These are phyloP conservation scores for Echinochloa phyllopogon DNA, from an alignment of 176 grass and related monocot genomes.

Conservation along the genomic window DNA sequence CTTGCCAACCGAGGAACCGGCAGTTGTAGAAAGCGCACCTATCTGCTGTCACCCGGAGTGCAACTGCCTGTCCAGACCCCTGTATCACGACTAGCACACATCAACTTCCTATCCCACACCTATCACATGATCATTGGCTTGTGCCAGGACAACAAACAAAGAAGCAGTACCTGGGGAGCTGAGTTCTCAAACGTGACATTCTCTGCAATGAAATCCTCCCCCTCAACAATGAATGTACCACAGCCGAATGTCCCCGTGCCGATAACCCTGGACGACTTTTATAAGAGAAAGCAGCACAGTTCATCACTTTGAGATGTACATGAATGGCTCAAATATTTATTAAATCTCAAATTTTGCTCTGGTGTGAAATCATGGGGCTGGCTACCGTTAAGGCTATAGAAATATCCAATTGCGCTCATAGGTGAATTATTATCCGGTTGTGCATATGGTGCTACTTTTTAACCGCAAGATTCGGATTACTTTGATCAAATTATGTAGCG, in stretches of 20 bases:
- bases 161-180: constrained; percentile 71
- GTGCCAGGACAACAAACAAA: constrained; percentile 9
- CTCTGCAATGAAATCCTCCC: constrained; percentile 95
- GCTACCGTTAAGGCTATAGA: not conserved
- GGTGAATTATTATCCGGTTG: not conserved
- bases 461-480: not conserved
- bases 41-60: constrained; percentile 88
- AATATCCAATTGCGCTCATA: not conserved
- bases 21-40: constrained; percentile 91
- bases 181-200: constrained; percentile 97
- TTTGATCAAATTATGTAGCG: not conserved
- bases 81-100: constrained; percentile 41
- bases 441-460: no score
- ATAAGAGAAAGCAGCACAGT: not conserved
- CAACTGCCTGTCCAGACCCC: constrained; percentile 95
- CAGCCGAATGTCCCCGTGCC: constrained; percentile 95
- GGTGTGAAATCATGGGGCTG: not conserved
- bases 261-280: constrained; percentile 83
- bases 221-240: constrained; percentile 79
- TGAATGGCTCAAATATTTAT: not conserved
- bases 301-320: not conserved
- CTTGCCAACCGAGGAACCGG: constrained; percentile 97
- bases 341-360: not conserved
- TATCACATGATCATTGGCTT: constrained; percentile 15
- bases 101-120: constrained; percentile 33